These are phyloP conservation scores for Verticillium isaacii DNA, from an alignment of 2,329 filamentous ascomycete genomes.

Conservation along the genomic window DNA sequence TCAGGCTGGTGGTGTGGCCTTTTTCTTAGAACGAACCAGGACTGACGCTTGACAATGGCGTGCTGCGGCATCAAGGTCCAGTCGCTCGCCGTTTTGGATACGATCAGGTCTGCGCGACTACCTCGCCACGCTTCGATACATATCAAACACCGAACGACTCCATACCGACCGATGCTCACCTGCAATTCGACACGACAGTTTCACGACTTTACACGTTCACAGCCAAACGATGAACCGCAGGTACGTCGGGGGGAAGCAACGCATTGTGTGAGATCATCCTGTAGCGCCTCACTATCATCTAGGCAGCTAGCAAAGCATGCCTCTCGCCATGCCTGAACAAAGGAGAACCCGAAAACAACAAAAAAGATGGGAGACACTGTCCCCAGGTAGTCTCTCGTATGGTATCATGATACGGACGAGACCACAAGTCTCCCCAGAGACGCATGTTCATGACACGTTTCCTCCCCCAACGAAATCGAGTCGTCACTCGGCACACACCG, in stretches of 20 bases:
- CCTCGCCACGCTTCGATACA: no score
- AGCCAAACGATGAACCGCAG: no score
- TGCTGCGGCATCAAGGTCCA: no score
- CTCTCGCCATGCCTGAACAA: background rate
- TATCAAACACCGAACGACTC: no score
- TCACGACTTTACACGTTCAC: no score
- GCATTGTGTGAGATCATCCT: background rate
- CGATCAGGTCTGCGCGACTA: no score
- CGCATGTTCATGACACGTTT: background rate
- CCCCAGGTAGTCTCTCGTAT: background rate
- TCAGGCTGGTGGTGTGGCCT: background rate
- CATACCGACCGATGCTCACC: no score
- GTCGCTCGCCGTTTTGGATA: no score
- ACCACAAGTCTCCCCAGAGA: constrained; percentile 1
- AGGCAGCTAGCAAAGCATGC: background rate
- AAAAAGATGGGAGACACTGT: background rate
- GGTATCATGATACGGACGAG: constrained; percentile 6
- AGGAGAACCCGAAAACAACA: background rate
- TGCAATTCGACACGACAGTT: no score
- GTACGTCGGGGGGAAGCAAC: no score
- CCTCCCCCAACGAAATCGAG: background rate
- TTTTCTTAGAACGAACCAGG: no score
- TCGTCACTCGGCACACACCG: background rate
- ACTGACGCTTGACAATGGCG: no score
- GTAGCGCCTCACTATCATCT: background rate